Evolutionary conservation across 1,284 basidiomycete species (phyloP), one percentile per base, ranked within the genome.

Genomic region (Boletus smithii): DNA sequence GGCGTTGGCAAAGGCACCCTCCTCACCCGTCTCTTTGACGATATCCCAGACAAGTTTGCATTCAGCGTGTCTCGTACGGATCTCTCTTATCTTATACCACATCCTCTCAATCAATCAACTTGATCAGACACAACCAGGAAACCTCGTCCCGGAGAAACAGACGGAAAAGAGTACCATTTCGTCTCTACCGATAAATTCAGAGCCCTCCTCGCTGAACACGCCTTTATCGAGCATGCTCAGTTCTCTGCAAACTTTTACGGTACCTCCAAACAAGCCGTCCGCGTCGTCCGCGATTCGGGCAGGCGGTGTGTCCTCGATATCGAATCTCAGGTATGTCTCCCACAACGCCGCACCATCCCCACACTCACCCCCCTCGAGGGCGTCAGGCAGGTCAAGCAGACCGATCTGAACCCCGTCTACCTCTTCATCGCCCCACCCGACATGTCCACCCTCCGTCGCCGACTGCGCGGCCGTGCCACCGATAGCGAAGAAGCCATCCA

Each of bases 1-100:
- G 95, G 95, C 18, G 90, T 94, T 2, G 95, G 95, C 46, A 99
- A 98, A 69, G 91, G 88, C 61, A 97, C 95, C 0, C 82, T 98
- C 44, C 80, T 99, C 51, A 80, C 80, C 53, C 83, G 83, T 42
- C 83, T 99, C 41, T 93, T 98, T 63, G 73, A 72, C 26, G 87
- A 93, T 37, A 83, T 80, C 60, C 94, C 93, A 5, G 83, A 87
- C 65, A 81, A 79, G 54, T 99, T 97, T 68, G 91, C 91, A 5
- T 99, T 98, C 73, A 87, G 83, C 59, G 88, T 99, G 48, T 97
- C 94, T 44, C 95, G 93, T 95, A 69, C 58, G 86, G 46, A 45
- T 22, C 53, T 39, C 7, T 24, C 17, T 14, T 9, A 18, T 26
- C 16, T 3, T 3, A 5, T 4, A 3, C 5, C 22, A 4, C 3